Conservation (phyloP, 1,284 basidiomycete genomes). For the Tremellales sp. region DNA sequence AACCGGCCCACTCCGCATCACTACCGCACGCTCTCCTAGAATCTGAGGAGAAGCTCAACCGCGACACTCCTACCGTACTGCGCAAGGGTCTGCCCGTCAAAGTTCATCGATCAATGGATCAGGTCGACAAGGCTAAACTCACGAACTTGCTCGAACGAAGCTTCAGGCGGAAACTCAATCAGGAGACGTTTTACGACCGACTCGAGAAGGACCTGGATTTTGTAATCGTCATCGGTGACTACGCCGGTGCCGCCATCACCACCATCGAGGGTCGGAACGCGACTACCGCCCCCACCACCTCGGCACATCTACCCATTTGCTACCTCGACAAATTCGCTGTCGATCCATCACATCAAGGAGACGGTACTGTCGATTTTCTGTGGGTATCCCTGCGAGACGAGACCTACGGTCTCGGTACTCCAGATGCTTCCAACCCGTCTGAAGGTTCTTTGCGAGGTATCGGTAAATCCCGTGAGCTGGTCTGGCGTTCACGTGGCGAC, state of each 20-base stretch:
- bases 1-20: slow-evolving; percentile 91
- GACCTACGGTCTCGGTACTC: slow-evolving; percentile 90
- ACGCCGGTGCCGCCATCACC: slow-evolving; percentile 90
- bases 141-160: slow-evolving; percentile 78
- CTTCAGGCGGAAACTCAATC: slow-evolving; percentile 73
- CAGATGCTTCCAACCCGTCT: slow-evolving; percentile 86
- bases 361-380: slow-evolving; percentile 97
- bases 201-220: slow-evolving; percentile 79
- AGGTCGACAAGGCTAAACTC: slow-evolving; percentile 72
- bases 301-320: slow-evolving; percentile 55
- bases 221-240: slow-evolving; percentile 92
- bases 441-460: slow-evolving; percentile 85
- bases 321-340: slow-evolving; percentile 99
- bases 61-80: slow-evolving; percentile 88
- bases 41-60: slow-evolving; percentile 74
- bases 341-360: slow-evolving; percentile 87
- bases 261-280: slow-evolving; percentile 63
- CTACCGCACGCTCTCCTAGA: slow-evolving; percentile 83
- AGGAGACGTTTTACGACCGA: slow-evolving; percentile 71
- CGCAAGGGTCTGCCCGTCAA: slow-evolving; percentile 82
- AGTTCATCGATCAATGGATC: slow-evolving; percentile 62
- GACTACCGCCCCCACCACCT: slow-evolving; percentile 2
- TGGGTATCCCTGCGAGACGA: slow-evolving; percentile 99
- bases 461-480: slow-evolving; percentile 86
- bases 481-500: slow-evolving; percentile 87